A percentile compares a stretch with the other conserved stretches of the same genome.
phyloP scores from a whole-genome alignment of 1,284 basidiomycete genomes.

The Malassezia pachydermatis region DNA sequence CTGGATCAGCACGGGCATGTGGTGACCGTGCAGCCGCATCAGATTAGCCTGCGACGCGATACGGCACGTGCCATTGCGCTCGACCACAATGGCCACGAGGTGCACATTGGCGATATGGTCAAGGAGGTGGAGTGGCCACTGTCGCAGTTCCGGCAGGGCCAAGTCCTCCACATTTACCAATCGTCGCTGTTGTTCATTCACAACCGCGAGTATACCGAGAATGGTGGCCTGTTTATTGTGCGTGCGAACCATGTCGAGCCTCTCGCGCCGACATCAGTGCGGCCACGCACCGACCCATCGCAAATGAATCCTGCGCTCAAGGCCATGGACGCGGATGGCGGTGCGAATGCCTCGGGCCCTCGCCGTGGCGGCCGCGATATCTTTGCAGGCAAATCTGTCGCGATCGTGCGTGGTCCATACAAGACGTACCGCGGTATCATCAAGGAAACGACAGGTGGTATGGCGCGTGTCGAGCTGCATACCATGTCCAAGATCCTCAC shows the following conservation, averaged over 20 bases:
- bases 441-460: conserved; percentile 83
- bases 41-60: conserved; percentile 76
- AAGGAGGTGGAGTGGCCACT: conserved; percentile 87
- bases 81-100: conserved; percentile 70
- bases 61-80: conserved; percentile 75
- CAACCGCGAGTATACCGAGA: conserved; percentile 79
- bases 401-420: conserved; percentile 73
- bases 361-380: conserved; percentile 54
- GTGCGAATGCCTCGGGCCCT: conserved; percentile 28
- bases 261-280: conserved; percentile 59
- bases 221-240: conserved; percentile 86
- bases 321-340: conserved; percentile 22
- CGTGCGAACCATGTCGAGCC: conserved; percentile 49
- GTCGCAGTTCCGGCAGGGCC: conserved; percentile 63
- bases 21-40: conserved; percentile 80
- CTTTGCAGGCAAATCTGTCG: conserved; percentile 69
- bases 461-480: conserved; percentile 80
- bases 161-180: conserved; percentile 87
- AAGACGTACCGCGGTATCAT: conserved; percentile 87
- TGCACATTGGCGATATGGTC: conserved; percentile 74
- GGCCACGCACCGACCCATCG: conserved; percentile 59
- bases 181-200: conserved; percentile 88
- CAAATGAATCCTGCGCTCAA: conserved; percentile 81
- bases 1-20: conserved; percentile 79
- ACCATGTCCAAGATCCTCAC: conserved; percentile 83